Percentiles rank a stretch among this genome's conserved stretches.
Evolutionary conservation across 768 basidiomycete species (phyloP).

Genomic region (Cystofilobasidium capitatum): DNA sequence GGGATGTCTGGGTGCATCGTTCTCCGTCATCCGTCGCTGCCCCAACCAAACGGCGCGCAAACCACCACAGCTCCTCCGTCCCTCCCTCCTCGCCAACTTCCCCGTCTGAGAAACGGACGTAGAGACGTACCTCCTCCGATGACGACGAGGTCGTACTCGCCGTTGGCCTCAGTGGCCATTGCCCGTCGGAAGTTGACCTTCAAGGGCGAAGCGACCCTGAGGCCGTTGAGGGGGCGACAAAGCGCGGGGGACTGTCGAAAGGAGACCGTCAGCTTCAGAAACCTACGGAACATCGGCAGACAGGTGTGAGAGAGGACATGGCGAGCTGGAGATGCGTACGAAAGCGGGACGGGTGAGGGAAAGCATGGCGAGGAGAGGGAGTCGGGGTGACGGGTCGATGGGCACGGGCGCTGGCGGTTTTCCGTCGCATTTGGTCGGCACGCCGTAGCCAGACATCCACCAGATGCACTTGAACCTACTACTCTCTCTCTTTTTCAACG

Average conservation of each 20-base stretch:
- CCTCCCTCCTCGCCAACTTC: neutral
- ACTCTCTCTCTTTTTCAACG: too few species aligned
- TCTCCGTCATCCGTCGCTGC: neutral
- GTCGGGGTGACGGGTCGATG: too few species aligned
- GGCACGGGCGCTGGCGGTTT: neutral
- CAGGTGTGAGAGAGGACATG: neutral
- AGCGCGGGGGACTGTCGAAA: conserved; percentile 11
- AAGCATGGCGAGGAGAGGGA: conserved; percentile 10
- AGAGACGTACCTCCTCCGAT: conserved; percentile 78
- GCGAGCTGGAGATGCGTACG: neutral
- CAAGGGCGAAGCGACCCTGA: conserved; percentile 15
- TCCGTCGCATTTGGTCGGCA: neutral
- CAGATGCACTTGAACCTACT: too few species aligned
- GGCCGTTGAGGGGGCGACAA: conserved; percentile 17
- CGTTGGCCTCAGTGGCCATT: conserved; percentile 17
- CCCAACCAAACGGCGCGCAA: neutral
- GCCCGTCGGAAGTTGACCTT: conserved; percentile 16
- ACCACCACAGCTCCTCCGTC: neutral
- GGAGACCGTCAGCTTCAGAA: neutral
- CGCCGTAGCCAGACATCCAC: too few species aligned
- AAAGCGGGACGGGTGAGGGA: conserved; percentile 19
- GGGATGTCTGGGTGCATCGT: neutral
- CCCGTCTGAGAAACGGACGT: neutral
- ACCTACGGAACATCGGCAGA: neutral
- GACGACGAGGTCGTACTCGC: conserved; percentile 74